phyloP scores from a whole-genome alignment of 108 stramenopile species.

The Discostella stelligeroides region DNA sequence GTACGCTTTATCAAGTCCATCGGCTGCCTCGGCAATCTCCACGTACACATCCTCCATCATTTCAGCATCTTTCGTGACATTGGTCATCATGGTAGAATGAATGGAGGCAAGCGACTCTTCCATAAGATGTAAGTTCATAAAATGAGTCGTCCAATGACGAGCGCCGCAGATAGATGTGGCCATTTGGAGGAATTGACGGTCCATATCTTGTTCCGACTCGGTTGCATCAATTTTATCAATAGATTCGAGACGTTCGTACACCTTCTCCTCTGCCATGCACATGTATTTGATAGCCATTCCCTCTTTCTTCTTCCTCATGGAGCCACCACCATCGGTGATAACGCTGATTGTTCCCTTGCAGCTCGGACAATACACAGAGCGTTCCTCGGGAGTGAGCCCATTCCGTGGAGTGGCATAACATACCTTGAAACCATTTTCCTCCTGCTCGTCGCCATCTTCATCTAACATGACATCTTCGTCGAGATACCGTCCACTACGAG shows the following conservation, averaged over 20 bases:
- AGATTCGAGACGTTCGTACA: conserved; percentile 31
- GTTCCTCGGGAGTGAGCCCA: conserved; percentile 24
- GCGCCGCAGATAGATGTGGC: conserved; percentile 46
- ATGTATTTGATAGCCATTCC: conserved; percentile 33
- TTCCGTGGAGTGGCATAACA: conserved; percentile 50
- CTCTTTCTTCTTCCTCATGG: conserved; percentile 34
- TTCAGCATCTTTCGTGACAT: conserved; percentile 46
- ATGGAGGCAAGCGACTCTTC: conserved; percentile 42
- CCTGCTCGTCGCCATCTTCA: conserved; percentile 56
- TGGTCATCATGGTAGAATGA: conserved; percentile 38
- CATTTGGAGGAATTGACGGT: conserved; percentile 47
- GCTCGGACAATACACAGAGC: conserved; percentile 20
- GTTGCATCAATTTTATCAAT: conserved; percentile 10
- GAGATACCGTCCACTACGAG: conserved; percentile 61
- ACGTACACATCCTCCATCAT: conserved; percentile 48
- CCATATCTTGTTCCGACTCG: conserved; percentile 36
- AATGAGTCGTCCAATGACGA: conserved; percentile 49
- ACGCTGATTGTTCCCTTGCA: conserved; percentile 20
- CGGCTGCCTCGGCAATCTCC: conserved; percentile 73
- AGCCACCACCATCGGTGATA: conserved; percentile 3
- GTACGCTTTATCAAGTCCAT: conserved; percentile 68
- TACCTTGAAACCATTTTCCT: conserved; percentile 24
- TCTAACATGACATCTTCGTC: conserved; percentile 86
- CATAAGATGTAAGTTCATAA: conserved; percentile 39
- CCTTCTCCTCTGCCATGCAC: conserved; percentile 41